phyloP scores from a whole-genome alignment of 2,329 filamentous ascomycete genomes.

The Alternaria gansuensis region DNA sequence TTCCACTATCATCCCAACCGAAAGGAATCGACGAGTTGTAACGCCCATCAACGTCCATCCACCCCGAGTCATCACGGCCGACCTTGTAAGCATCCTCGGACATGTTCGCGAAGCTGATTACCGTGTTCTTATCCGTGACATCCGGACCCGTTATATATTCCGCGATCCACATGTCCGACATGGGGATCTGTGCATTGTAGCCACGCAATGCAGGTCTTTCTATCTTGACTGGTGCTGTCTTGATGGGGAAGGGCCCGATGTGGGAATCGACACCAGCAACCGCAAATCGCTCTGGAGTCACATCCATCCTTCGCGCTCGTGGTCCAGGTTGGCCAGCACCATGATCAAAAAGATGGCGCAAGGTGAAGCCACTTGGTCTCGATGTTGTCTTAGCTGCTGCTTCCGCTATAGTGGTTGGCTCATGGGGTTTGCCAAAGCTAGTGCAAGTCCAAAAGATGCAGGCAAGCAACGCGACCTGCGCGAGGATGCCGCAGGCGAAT shows the following conservation, averaged over 20 bases:
- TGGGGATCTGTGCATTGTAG: constrained; percentile 37
- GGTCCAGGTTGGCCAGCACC: constrained; percentile 47
- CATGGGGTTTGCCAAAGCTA: constrained; percentile 17
- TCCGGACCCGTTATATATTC: constrained; percentile 45
- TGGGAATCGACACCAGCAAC: constrained; percentile 34
- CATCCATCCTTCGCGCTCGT: constrained; percentile 45
- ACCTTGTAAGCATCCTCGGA: constrained; percentile 51
- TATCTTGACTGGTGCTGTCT: constrained; percentile 41
- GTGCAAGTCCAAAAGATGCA: constrained; percentile 28
- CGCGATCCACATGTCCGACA: constrained; percentile 44
- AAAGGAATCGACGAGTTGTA: constrained; percentile 47
- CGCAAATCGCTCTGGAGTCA: constrained; percentile 36
- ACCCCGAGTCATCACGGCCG: constrained; percentile 45
- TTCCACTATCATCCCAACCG: constrained; percentile 51
- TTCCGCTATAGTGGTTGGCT: constrained; percentile 20
- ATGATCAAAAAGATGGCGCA: constrained; percentile 49
- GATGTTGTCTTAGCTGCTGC: constrained; percentile 8
- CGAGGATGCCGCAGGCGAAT: constrained; percentile 29
- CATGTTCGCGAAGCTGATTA: constrained; percentile 50
- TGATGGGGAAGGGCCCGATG: constrained; percentile 45
- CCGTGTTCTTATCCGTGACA: constrained; percentile 46
- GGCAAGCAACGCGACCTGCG: constrained; percentile 35
- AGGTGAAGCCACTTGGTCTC: constrained; percentile 28
- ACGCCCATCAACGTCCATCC: constrained; percentile 46
- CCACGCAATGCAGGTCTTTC: constrained; percentile 36